These are phyloP conservation scores for Heterococcus sp. DNA, from an alignment of 108 stramenopile genomes.

Conservation along the genomic window DNA sequence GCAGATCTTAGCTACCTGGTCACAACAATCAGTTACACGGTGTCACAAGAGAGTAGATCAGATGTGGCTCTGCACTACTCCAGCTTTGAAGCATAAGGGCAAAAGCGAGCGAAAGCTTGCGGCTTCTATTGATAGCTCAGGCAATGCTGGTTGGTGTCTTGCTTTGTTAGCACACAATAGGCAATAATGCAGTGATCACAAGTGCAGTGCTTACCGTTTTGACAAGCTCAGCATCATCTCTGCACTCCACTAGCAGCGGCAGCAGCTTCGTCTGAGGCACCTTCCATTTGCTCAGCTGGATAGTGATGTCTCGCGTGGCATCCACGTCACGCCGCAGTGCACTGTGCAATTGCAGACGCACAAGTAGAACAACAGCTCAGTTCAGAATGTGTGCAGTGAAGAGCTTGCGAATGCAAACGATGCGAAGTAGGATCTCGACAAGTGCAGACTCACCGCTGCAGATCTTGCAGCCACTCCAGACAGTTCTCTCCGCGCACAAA, in stretches of 20 bases:
- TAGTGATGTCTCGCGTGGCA: constrained; percentile 23
- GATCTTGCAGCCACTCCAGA: constrained; percentile 49
- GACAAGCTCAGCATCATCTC: constrained; percentile 38
- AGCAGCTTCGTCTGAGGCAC: constrained; percentile 45
- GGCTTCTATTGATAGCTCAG: too few species aligned
- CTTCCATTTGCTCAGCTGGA: constrained; percentile 23
- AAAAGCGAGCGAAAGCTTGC: too few species aligned
- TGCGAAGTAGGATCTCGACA: background rate
- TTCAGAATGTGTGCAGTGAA: background rate
- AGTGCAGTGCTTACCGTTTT: constrained; percentile 10
- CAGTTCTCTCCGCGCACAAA: constrained; percentile 51
- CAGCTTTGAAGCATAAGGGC: too few species aligned
- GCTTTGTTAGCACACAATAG: too few species aligned
- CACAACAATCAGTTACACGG: too few species aligned
- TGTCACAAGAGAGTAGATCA: too few species aligned
- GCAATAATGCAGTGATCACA: background rate
- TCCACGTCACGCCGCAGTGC: constrained; percentile 44
- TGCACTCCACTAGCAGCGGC: constrained; percentile 40
- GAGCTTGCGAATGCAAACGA: background rate
- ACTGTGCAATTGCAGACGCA: constrained; percentile 1
- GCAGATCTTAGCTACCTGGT: constrained; percentile 23
- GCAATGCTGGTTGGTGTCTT: too few species aligned
- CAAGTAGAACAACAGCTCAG: background rate
- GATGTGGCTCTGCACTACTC: too few species aligned
- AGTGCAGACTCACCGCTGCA: constrained; percentile 20